Base-by-base conservation (phyloP, 2,329 filamentous ascomycete genomes). In the Xylariomycetidae sp. region DNA sequence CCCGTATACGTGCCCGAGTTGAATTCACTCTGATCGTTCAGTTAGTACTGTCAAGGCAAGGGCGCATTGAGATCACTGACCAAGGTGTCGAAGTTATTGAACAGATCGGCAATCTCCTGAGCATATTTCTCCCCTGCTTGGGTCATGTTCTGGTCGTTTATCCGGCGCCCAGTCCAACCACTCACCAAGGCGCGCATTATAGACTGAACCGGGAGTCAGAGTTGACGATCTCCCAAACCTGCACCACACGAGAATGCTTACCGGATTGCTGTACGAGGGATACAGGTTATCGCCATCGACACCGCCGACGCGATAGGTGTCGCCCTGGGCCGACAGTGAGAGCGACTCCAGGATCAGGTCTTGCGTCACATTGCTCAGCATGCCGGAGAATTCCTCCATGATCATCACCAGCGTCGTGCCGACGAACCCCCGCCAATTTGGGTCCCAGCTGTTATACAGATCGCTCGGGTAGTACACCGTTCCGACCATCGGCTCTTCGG, bases 361-460 rank as follows among this genome's bases (percentile, higher is more conserved):
- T 29, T 63, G 54, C 0, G 60, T 60, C 3, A 46, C 31, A 31
- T 52, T 41, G 31, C 52, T 58, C 4, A 70, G 41, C 1, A 79
- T 58, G 36, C 68, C 50, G 0, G 61, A 51, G 33, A 74, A 80
- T 41, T 80, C 75, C 47, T 80, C 76, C 15, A 77, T 59, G 17
- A 68, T 68, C 25, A 79, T 57, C 17, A 80, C 67, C 10, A 80
- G 63, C 0, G 72, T 67, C 0, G 73, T 77, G 10, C 74, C 73
- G 20, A 80, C 63, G 36, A 81, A 80, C 1, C 75, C 76, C 31
- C 76, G 62, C 76, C 76, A 80, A 40, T 81, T 80, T 2, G 75
- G 74, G 43, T 80, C 76, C 70, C 73, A 80, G 0, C n/a, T 24
- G 10, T 29, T 28, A 18, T 29, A 26, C 10, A 28, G 32, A 9